Percentiles rank a stretch among this genome's conserved stretches.
phyloP scores from a whole-genome alignment of 306 rosid genomes.

The Gynostemma pentaphyllum region DNA sequence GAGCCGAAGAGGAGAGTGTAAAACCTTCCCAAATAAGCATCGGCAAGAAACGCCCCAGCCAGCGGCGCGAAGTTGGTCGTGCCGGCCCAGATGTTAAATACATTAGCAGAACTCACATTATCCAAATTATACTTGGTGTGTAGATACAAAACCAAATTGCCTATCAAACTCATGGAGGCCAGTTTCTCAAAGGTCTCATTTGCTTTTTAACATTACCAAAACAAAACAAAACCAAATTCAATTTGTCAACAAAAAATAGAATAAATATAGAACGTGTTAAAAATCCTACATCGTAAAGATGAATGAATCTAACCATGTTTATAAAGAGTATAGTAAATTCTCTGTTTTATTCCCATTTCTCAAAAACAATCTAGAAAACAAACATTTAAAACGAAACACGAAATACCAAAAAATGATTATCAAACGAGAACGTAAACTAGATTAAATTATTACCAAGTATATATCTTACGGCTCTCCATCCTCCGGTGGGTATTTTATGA shows the following conservation, averaged over 20 bases:
- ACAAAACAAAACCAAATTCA: neutral
- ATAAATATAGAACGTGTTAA: too few relatives aligned
- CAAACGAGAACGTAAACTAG: neutral
- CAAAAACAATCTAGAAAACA: too few relatives aligned
- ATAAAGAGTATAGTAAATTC: too few relatives aligned
- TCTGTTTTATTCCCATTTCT: too few relatives aligned
- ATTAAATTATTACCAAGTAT: slow-evolving; percentile 5
- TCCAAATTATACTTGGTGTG: slow-evolving; percentile 45
- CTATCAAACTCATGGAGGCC: slow-evolving; percentile 57
- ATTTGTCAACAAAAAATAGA: too few relatives aligned
- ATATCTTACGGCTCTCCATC: slow-evolving; percentile 12
- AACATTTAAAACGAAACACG: too few relatives aligned
- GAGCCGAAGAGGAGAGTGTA: slow-evolving; percentile 30
- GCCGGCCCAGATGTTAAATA: slow-evolving; percentile 48
- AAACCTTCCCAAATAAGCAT: slow-evolving; percentile 39
- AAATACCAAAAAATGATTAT: neutral
- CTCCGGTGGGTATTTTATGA: neutral
- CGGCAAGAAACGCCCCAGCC: slow-evolving; percentile 45
- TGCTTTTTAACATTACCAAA: slow-evolving; percentile 11
- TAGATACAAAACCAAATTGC: slow-evolving; percentile 40
- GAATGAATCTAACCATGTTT: too few relatives aligned
- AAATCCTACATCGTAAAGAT: too few relatives aligned
- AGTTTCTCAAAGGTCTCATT: slow-evolving; percentile 69
- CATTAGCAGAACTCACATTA: slow-evolving; percentile 27
- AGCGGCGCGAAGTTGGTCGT: slow-evolving; percentile 41